Base-by-base conservation (phyloP, 768 basidiomycete species). In the Termitomyces sp. region DNA sequence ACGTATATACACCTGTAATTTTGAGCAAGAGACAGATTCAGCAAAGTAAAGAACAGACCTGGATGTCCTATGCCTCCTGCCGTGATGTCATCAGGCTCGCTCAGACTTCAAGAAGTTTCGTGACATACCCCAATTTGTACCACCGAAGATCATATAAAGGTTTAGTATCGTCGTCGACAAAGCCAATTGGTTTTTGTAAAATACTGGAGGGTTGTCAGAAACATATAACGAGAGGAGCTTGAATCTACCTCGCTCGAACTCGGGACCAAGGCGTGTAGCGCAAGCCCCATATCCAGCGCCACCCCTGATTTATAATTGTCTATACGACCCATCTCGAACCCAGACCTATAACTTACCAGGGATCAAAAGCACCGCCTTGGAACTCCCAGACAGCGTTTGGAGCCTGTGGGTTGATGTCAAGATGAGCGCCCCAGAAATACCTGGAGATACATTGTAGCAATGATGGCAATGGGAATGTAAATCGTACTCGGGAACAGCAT, bases 341-440 rank as follows among this genome's bases (percentile, higher is more conserved):
- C 4, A 13, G 26, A 7, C n/a, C 40, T 45, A 24, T 22, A n/a
- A 63, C 70, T 24, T 53, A 74, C 74, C 76, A 81, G 56, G 73
- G 73, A 64, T 85, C 83, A 43, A 82, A 80, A 16, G 80, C 71
- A 39, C 84, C 84, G 8, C 79, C 82, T 65, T 78, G 79, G 61
- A 76, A 75, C 58, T 81, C 80, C 65, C 69, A 79, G 2, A 79
- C 69, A 33, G 75, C 76, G 53, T 79, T 76, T 12, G 70, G 68
- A 52, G 69, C 69, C 39, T 77, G 62, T 1, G 78, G 78, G 37
- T 72, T 76, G 49, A 64, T 66, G 44, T 66, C 51, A 53, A 71
- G 13, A 63, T 80, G 80, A 4, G 76, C 66, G 24, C 66, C 72
- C 69, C 72, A 77, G 63, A 78, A 78, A 34, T 62, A 75, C 53